These are phyloP conservation scores for Chlamydomonas sphaeroides DNA, from an alignment of 139 green algal species.

Conservation along the genomic window DNA sequence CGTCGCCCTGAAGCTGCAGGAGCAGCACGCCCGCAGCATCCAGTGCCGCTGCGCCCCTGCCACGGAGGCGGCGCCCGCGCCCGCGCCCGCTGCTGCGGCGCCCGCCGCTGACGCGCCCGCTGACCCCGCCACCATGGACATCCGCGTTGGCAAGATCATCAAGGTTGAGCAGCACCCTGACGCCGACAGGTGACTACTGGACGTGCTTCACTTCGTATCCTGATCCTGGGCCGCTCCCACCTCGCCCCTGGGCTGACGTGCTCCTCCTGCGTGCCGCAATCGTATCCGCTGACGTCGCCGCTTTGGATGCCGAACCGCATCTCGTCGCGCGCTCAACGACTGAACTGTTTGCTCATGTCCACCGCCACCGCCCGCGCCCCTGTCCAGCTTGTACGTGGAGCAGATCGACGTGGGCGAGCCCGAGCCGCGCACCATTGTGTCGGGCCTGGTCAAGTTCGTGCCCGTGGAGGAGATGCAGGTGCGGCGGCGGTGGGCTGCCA, in stretches of 20 bases:
- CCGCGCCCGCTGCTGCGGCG: background rate
- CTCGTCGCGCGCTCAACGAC: too few relatives aligned
- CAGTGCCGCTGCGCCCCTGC: too few relatives aligned
- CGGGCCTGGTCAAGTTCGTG: slow-evolving; percentile 79
- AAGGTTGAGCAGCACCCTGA: slow-evolving; percentile 70
- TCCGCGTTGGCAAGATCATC: slow-evolving; percentile 69
- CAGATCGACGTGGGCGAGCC: slow-evolving; percentile 82
- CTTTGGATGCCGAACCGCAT: too few relatives aligned
- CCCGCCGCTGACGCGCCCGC: slow-evolving; percentile 13
- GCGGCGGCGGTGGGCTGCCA: too few relatives aligned
- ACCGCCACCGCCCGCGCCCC: background rate
- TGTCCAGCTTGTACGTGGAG: slow-evolving; percentile 58
- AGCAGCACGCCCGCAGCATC: background rate
- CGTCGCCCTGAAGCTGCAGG: slow-evolving; percentile 1
- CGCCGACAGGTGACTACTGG: slow-evolving; percentile 67
- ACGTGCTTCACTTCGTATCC: too few relatives aligned
- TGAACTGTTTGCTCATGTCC: too few relatives aligned
- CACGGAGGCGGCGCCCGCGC: background rate
- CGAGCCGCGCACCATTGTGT: slow-evolving; percentile 84
- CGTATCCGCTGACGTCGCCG: too few relatives aligned
- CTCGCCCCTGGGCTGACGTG: too few relatives aligned
- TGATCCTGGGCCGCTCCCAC: too few relatives aligned
- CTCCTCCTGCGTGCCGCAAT: too few relatives aligned
- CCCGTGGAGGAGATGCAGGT: slow-evolving; percentile 67
- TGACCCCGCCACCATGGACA: slow-evolving; percentile 57